phyloP scores from a whole-genome alignment of 2,329 filamentous ascomycete species.

The Epichloe typhina region DNA sequence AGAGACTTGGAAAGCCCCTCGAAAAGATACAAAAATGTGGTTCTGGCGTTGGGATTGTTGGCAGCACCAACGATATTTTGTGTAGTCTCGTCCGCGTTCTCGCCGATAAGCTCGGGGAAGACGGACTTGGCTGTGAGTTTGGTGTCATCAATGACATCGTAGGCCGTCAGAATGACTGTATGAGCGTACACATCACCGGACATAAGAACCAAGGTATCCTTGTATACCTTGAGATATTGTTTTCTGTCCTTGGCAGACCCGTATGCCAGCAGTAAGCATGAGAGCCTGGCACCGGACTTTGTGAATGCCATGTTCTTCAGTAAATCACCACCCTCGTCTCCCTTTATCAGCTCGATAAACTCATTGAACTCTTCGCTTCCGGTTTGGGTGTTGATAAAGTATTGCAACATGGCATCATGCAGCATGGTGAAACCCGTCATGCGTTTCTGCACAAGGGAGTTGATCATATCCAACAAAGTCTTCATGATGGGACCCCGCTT shows the following conservation, averaged over 20 bases:
- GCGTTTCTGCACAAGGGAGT: conserved; percentile 89
- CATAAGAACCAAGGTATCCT: conserved; percentile 78
- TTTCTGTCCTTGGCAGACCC: conserved; percentile 89
- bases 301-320: conserved; percentile 96
- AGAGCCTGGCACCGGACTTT: conserved; percentile 69
- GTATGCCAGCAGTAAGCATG: conserved; percentile 70
- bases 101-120: conserved; percentile 72
- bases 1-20: conserved; percentile 50
- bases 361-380: conserved; percentile 74
- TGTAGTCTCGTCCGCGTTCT: conserved; percentile 47
- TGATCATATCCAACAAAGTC: conserved; percentile 74
- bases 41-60: conserved; percentile 51
- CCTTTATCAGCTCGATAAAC: conserved; percentile 82
- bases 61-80: conserved; percentile 52
- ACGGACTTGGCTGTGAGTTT: conserved; percentile 76
- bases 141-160: conserved; percentile 90
- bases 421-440: conserved; percentile 95
- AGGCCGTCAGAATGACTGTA: conserved; percentile 68
- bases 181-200: conserved; percentile 69
- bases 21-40: conserved; percentile 69
- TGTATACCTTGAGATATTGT: conserved; percentile 74
- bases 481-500: conserved; percentile 82
- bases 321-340: conserved; percentile 79
- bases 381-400: conserved; percentile 67
- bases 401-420: conserved; percentile 96